Conservation (phyloP, 1,284 basidiomycete species). For the Ganoderma meredithae region DNA sequence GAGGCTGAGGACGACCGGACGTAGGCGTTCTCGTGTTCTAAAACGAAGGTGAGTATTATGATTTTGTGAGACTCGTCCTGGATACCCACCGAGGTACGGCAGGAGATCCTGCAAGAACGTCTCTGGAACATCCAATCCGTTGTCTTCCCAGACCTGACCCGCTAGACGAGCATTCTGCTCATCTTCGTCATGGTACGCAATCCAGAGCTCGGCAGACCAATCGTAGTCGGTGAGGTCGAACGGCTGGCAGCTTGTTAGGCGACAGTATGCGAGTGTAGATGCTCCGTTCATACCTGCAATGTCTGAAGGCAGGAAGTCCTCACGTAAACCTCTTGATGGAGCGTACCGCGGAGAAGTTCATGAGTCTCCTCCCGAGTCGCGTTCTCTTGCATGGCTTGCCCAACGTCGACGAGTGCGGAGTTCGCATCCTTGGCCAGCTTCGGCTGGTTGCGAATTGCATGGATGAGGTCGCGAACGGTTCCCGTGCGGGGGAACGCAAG, state of each 20-base stretch:
- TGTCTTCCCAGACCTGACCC: conserved; percentile 92
- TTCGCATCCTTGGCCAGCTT: conserved; percentile 89
- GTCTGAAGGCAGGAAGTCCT: conserved; percentile 93
- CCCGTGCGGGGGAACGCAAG: conserved; percentile 75
- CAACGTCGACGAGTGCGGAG: conserved; percentile 83
- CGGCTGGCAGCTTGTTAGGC: conserved; percentile 56
- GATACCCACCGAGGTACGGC: conserved; percentile 70
- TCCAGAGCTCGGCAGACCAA: conserved; percentile 91
- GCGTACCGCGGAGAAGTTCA: conserved; percentile 76
- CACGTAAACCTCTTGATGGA: conserved; percentile 91
- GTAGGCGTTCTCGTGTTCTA: conserved; percentile 84
- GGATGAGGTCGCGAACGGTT: conserved; percentile 78
- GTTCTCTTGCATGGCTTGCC: conserved; percentile 80
- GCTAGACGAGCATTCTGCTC: conserved; percentile 91
- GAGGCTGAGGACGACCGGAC: conserved; percentile 80
- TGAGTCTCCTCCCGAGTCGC: conserved; percentile 70
- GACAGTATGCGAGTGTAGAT: background rate
- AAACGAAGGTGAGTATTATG: conserved; percentile 7
- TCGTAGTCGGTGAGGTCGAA: conserved; percentile 96
- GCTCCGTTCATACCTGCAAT: conserved; percentile 68
- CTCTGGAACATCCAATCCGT: conserved; percentile 90
- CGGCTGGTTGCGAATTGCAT: conserved; percentile 81
- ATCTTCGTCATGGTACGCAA: conserved; percentile 92
- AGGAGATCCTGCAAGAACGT: conserved; percentile 72
- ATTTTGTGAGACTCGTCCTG: no score